Conservation (phyloP, 2,329 filamentous ascomycete genomes). For the Colletotrichum sojae region DNA sequence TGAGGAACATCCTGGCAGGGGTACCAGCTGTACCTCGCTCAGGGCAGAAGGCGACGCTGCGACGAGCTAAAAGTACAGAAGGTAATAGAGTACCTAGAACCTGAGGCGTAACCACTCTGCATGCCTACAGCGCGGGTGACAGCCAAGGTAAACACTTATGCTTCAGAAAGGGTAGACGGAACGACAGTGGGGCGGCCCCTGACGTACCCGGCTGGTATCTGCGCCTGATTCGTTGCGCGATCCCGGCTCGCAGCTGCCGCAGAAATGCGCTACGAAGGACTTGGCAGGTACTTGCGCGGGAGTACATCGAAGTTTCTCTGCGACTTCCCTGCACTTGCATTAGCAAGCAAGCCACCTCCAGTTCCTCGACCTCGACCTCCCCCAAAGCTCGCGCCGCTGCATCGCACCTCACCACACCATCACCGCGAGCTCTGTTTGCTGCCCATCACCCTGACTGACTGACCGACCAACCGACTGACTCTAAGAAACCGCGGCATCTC, state of each 20-base stretch:
- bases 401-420: slow-evolving; percentile 16
- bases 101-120: too few species aligned
- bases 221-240: slow-evolving; percentile 4
- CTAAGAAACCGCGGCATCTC: background rate
- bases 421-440: slow-evolving; percentile 8
- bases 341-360: slow-evolving; percentile 30
- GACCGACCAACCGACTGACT: background rate
- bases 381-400: background rate
- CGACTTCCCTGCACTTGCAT: slow-evolving; percentile 34
- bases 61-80: too few species aligned
- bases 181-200: slow-evolving; percentile 11
- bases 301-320: slow-evolving; percentile 16
- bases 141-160: background rate
- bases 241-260: slow-evolving; percentile 11
- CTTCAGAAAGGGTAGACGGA: background rate
- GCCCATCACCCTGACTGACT: background rate
- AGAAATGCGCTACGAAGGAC: slow-evolving; percentile 16
- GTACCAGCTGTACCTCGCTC: background rate
- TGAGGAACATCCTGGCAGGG: slow-evolving; percentile 15
- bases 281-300: slow-evolving; percentile 28
- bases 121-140: background rate
- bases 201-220: slow-evolving; percentile 19
- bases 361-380: slow-evolving; percentile 2
- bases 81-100: too few species aligned
- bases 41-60: background rate